Evolutionary conservation across 257 asterid genomes (phyloP).

Genomic region (Penstemon newberryi): DNA sequence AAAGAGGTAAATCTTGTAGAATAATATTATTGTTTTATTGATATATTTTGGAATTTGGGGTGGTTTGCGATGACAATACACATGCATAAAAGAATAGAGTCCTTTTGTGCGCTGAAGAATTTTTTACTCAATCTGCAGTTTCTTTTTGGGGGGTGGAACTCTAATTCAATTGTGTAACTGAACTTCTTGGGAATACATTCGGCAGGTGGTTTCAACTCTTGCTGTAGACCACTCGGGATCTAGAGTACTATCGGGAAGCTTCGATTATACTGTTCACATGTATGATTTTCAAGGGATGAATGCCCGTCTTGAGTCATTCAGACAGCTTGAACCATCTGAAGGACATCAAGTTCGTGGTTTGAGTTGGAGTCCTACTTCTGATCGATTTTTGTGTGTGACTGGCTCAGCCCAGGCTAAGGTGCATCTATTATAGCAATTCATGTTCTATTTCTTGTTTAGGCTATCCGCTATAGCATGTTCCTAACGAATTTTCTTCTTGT

Average conservation of each 20-base stretch:
- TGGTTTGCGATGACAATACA: neutral
- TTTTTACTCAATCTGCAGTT: neutral
- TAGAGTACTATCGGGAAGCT: constrained; percentile 91
- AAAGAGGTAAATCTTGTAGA: neutral
- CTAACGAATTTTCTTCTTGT: constrained; percentile 24
- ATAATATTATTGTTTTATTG: neutral
- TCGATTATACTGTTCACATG: constrained; percentile 89
- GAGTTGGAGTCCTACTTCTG: constrained; percentile 99
- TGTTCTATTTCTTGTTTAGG: constrained; percentile 19
- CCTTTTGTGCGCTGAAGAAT: neutral
- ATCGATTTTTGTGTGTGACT: constrained; percentile 88
- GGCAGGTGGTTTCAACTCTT: constrained; percentile 85
- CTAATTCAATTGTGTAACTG: constrained; percentile 5
- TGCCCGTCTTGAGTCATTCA: constrained; percentile 87
- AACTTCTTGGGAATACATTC: constrained; percentile 18
- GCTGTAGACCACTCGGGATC: constrained; percentile 96
- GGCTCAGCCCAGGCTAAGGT: constrained; percentile 99
- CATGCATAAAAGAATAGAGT: neutral
- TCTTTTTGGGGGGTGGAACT: neutral
- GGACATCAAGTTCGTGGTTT: constrained; percentile 96
- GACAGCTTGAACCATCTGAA: constrained; percentile 95
- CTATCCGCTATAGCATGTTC: constrained; percentile 5
- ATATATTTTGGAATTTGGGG: neutral
- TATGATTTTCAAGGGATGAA: constrained; percentile 98
- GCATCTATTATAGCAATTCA: constrained; percentile 19